These are phyloP conservation scores for Powellomyces hirtus DNA, from an alignment of 192 early-diverging fungal species.

Conservation along the genomic window DNA sequence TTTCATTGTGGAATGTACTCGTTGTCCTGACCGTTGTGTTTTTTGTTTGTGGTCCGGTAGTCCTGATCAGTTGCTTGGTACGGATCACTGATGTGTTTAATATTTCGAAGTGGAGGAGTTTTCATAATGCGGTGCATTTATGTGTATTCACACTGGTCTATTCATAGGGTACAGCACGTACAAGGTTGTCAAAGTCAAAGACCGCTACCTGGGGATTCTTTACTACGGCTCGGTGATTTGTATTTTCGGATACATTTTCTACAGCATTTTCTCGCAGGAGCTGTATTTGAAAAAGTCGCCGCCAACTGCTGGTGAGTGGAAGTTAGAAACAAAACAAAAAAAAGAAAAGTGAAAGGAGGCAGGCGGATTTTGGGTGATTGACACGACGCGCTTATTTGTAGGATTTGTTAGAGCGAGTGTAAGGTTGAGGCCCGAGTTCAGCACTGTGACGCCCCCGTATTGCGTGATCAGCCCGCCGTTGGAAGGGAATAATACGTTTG, in stretches of 20 bases:
- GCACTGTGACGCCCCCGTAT: conserved; percentile 19
- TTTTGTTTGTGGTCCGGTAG: not conserved
- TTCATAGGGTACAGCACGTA: conserved; percentile 18
- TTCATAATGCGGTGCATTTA: not conserved
- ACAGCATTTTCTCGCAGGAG: conserved; percentile 26
- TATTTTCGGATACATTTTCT: conserved; percentile 43
- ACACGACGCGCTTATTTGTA: not conserved
- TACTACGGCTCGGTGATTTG: conserved; percentile 13
- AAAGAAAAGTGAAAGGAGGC: not conserved
- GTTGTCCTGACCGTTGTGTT: not conserved
- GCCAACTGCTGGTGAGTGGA: conserved; percentile 28
- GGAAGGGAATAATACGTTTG: not conserved
- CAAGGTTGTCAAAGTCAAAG: conserved; percentile 26
- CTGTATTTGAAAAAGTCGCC: conserved; percentile 30
- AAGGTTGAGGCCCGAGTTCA: not conserved
- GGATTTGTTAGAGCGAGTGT: conserved; percentile 19
- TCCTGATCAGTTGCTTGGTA: not conserved
- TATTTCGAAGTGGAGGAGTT: not conserved
- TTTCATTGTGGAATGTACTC: not conserved
- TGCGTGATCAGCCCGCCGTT: conserved; percentile 20
- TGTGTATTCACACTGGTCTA: not conserved
- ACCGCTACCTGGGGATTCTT: conserved; percentile 21
- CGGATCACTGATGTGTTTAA: not conserved
- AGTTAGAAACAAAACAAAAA: not conserved
- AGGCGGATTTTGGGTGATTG: not conserved